Conservation (phyloP, 768 basidiomycete species). For the Suillus bovinus region DNA sequence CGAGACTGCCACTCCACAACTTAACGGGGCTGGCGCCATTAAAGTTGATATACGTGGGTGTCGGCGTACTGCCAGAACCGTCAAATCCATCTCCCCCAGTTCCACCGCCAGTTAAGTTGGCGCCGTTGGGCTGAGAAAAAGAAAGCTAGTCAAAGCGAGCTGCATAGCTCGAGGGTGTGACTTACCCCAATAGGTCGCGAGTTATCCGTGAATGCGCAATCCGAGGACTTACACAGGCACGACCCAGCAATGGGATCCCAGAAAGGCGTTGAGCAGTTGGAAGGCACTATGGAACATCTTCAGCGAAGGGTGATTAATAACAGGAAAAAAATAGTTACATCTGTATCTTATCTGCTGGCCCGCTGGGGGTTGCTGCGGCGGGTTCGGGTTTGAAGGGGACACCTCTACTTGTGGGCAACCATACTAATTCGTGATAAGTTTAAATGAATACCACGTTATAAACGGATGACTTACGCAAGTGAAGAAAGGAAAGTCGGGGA, state of each 20-base stretch:
- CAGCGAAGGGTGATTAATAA: slow-evolving; percentile 4
- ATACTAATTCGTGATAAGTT: slow-evolving; percentile 46
- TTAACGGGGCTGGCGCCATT: slow-evolving; percentile 30
- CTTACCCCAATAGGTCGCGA: slow-evolving; percentile 66
- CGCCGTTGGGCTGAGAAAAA: slow-evolving; percentile 61
- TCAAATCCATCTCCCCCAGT: slow-evolving; percentile 38
- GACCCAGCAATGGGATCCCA: slow-evolving; percentile 73
- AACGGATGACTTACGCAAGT: slow-evolving; percentile 58
- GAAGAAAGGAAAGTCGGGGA: slow-evolving; percentile 76
- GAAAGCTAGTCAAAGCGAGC: slow-evolving; percentile 8
- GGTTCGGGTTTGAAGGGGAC: slow-evolving; percentile 63
- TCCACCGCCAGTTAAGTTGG: slow-evolving; percentile 66
- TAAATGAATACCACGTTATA: neutral
- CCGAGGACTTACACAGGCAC: slow-evolving; percentile 58
- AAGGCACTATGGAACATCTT: slow-evolving; percentile 46
- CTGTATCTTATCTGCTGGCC: slow-evolving; percentile 52
- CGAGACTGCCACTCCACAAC: slow-evolving; percentile 1
- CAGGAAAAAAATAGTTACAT: slow-evolving; percentile 41
- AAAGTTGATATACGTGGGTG: slow-evolving; percentile 48
- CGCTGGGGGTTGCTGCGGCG: slow-evolving; percentile 50
- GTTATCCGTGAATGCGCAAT: slow-evolving; percentile 64
- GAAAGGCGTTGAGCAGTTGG: slow-evolving; percentile 76
- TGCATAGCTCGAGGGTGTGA: slow-evolving; percentile 8
- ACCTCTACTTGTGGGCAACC: slow-evolving; percentile 64
- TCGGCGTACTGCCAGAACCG: slow-evolving; percentile 20